Conservation (phyloP, 495 filamentous ascomycete genomes). For the Podospora pseudoanserina region DNA sequence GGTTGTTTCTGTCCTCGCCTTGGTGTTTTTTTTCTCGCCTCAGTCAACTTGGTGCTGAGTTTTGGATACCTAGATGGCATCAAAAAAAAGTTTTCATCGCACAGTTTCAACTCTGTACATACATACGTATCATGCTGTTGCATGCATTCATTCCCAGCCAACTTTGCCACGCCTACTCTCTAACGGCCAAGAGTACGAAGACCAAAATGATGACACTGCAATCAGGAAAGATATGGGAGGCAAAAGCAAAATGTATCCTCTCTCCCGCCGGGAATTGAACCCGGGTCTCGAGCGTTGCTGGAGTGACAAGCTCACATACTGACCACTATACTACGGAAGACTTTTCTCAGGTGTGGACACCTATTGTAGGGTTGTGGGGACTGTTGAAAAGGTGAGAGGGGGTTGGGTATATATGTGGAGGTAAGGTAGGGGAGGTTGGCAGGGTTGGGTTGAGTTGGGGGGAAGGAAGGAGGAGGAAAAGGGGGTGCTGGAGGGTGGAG, state of each 20-base stretch:
- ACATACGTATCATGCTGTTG: no score
- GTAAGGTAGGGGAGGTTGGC: not conserved
- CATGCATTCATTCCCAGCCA: not conserved
- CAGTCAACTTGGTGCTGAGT: no score
- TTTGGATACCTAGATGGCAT: no score
- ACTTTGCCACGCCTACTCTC: no score
- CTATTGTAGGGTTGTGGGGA: not conserved
- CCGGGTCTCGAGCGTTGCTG: conserved; percentile 4
- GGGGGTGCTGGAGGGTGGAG: no score
- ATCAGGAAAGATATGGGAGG: not conserved
- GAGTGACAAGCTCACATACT: conserved; percentile 6
- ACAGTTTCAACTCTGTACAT: no score
- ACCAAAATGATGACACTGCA: no score
- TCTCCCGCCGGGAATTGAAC: conserved; percentile 7
- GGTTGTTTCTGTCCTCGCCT: no score
- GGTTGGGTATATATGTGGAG: not conserved
- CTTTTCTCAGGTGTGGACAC: conserved; percentile 1
- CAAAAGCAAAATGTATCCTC: not conserved
- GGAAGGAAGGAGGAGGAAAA: no score
- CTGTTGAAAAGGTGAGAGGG: not conserved
- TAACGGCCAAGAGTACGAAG: no score
- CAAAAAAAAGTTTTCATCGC: no score
- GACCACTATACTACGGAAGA: conserved; percentile 7
- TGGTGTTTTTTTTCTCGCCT: no score
- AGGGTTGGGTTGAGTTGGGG: not conserved